These are phyloP conservation scores for Zizania palustris DNA, from an alignment of 202 grass and related monocot genomes.

Conservation along the genomic window DNA sequence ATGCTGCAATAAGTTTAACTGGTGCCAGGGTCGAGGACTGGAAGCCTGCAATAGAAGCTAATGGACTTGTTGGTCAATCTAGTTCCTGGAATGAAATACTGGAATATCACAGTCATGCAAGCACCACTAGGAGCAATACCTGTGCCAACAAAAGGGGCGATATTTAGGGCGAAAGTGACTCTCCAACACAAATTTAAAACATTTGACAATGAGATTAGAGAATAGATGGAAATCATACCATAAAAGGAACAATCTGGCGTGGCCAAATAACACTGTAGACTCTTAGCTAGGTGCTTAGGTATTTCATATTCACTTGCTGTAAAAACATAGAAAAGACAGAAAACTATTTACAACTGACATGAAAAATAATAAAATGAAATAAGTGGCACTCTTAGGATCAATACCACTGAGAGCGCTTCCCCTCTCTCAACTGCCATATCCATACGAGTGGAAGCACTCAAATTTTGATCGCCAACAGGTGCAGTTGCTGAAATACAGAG, in stretches of 20 bases:
- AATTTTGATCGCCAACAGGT: slow-evolving; percentile 57
- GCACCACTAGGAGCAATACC: slow-evolving; percentile 79
- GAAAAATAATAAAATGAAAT: slow-evolving; percentile 31
- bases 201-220: neutral
- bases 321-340: slow-evolving; percentile 35
- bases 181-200: neutral
- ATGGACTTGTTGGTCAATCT: slow-evolving; percentile 79
- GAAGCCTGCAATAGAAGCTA: slow-evolving; percentile 97
- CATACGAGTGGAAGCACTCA: slow-evolving; percentile 70
- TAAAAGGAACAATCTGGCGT: slow-evolving; percentile 95
- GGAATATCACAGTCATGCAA: slow-evolving; percentile 96
- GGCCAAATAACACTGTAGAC: slow-evolving; percentile 92
- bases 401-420: slow-evolving; percentile 76
- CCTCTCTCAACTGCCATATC: slow-evolving; percentile 90
- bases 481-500: slow-evolving; percentile 63
- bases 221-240: slow-evolving; percentile 49
- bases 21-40: slow-evolving; percentile 75
- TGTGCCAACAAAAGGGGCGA: slow-evolving; percentile 41
- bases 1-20: slow-evolving; percentile 46
- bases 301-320: slow-evolving; percentile 92
- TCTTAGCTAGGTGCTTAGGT: slow-evolving; percentile 85
- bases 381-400: slow-evolving; percentile 19
- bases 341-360: slow-evolving; percentile 36
- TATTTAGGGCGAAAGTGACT: neutral
- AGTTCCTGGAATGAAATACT: slow-evolving; percentile 87